Base-by-base conservation (phyloP, 2,329 filamentous ascomycete genomes). In the Apiospora pterosperma region DNA sequence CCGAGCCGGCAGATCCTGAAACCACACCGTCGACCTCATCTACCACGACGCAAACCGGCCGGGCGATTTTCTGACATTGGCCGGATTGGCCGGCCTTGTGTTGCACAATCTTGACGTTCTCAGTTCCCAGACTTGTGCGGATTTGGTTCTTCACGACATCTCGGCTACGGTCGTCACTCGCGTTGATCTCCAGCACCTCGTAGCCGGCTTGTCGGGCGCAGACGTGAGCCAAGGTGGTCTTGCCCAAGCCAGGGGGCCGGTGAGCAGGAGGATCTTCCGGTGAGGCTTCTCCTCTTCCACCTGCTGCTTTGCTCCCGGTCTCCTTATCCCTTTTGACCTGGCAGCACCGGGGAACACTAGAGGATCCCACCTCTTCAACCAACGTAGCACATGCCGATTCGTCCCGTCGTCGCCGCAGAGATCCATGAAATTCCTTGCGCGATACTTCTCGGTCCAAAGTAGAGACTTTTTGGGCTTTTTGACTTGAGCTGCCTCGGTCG, bases 1-100 rank as follows among this genome's bases (percentile, higher is more conserved):
- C 92, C 34, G 90, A 88, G 28, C 81, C 85, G 5, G 91, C 90
- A 61, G 90, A 89, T 12, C 95, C 93, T 25, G 91, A 85, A 2
- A 97, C 93, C 0, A 96, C 96, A 44, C 96, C 96, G 74, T 99
- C 96, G 1, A 98, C 96, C 78, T 99, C 96, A 73, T 99, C 96
- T 0, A 99, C 93, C 2, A 99, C 85, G 4, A 99, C 92, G 70
- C 96, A 99, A 0, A 97, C 89, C 0, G 96, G 96, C 65, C 90
- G 92, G 14, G 92, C 93, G 38, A 90, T 83, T 73, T 92, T 96
- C 63, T 86, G 84, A 12, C 88, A 74, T 78, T 78, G 87, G 71
- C 72, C 82, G 70, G 83, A 73, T 65, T 84, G 74, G 5, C 75
- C 81, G 66, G 82, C 87, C 3, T 78, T 80, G 63, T 90, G 87